These are phyloP conservation scores for Calonectria pseudoturangicola DNA, from an alignment of 2,329 filamentous ascomycete genomes.

Conservation along the genomic window DNA sequence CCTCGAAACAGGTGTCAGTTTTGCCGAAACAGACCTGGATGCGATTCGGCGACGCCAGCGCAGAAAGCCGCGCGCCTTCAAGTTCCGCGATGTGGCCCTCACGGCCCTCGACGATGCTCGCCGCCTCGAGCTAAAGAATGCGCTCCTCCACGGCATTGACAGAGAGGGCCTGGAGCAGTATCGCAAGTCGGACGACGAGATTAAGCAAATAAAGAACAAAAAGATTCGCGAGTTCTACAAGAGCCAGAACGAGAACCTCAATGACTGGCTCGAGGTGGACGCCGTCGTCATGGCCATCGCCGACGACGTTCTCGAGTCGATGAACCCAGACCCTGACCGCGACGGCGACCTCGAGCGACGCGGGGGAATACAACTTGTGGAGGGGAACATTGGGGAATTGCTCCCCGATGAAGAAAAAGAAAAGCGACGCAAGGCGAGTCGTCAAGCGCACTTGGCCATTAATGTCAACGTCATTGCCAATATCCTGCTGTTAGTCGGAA, in stretches of 20 bases:
- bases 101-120: slow-evolving; percentile 57
- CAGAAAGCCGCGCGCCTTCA: slow-evolving; percentile 53
- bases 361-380: slow-evolving; percentile 56
- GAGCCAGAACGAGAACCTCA: slow-evolving; percentile 56
- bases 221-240: slow-evolving; percentile 56
- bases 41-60: slow-evolving; percentile 25
- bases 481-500: slow-evolving; percentile 81
- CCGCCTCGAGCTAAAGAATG: slow-evolving; percentile 56
- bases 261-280: slow-evolving; percentile 60
- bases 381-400: slow-evolving; percentile 57
- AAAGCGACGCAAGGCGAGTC: slow-evolving; percentile 50
- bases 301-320: slow-evolving; percentile 58
- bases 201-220: slow-evolving; percentile 55
- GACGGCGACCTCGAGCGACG: slow-evolving; percentile 57
- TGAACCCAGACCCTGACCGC: slow-evolving; percentile 60
- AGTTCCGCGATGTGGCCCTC: slow-evolving; percentile 62
- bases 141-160: slow-evolving; percentile 57
- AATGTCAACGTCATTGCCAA: slow-evolving; percentile 89
- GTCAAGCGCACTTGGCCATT: slow-evolving; percentile 76
- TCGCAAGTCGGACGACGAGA: slow-evolving; percentile 55
- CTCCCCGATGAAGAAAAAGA: slow-evolving; percentile 57
- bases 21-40: slow-evolving; percentile 15
- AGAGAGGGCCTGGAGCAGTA: slow-evolving; percentile 54
- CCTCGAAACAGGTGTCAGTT: slow-evolving; percentile 45
- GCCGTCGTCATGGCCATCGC: slow-evolving; percentile 59